Conservation (phyloP, 306 rosid genomes). For the Pterocarpus macrocarpus region DNA sequence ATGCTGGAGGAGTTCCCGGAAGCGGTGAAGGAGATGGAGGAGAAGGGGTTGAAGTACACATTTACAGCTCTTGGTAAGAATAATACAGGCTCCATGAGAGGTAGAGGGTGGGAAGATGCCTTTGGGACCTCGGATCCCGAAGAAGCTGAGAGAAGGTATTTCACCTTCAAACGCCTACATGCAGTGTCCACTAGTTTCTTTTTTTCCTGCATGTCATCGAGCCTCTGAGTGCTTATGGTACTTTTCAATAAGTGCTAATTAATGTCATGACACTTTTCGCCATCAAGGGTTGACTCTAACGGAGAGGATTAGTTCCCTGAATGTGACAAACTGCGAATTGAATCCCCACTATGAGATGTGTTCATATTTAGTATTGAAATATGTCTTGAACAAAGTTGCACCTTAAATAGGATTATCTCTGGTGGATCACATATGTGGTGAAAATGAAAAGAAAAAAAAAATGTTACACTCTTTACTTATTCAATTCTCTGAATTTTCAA, state of each 20-base stretch:
- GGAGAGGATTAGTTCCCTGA: too few species aligned
- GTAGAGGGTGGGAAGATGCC: constrained; percentile 89
- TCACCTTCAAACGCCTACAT: neutral
- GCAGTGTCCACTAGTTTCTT: neutral
- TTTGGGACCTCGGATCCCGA: constrained; percentile 69
- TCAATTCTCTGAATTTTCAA: neutral
- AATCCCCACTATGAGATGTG: too few species aligned
- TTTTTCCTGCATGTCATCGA: neutral
- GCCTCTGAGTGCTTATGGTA: neutral
- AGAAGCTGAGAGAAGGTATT: constrained; percentile 73
- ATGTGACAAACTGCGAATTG: too few species aligned
- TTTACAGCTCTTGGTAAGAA: constrained; percentile 69
- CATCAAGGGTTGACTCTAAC: too few species aligned
- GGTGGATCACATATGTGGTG: too few species aligned
- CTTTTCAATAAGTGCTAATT: neutral
- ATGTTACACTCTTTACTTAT: neutral
- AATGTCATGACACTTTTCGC: too few species aligned
- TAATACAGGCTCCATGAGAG: constrained; percentile 75
- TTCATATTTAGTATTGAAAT: too few species aligned
- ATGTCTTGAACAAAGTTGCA: too few species aligned
- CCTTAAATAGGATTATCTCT: too few species aligned
- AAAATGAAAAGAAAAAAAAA: too few species aligned
- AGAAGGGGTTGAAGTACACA: constrained; percentile 71
- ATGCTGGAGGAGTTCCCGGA: constrained; percentile 83
- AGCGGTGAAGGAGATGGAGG: constrained; percentile 65